These are phyloP conservation scores for Dactylellina drechsleri DNA, from an alignment of 2,329 filamentous ascomycete species.

Conservation along the genomic window DNA sequence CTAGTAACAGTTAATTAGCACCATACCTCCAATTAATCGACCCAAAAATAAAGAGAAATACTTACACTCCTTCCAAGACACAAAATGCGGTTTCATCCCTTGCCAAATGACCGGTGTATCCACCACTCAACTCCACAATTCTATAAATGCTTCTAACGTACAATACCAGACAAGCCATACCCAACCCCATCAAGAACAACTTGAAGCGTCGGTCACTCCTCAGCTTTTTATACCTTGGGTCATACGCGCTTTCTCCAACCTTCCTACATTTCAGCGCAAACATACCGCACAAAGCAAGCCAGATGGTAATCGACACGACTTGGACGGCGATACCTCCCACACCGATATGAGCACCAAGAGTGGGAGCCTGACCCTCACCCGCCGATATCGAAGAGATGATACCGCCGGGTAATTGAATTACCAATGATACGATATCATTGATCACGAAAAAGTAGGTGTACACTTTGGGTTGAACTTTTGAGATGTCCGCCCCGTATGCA, in stretches of 20 bases:
- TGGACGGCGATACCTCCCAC: constrained; percentile 72
- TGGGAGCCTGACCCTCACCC: constrained; percentile 28
- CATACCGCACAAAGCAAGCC: constrained; percentile 71
- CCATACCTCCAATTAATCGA: background rate
- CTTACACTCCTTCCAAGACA: constrained; percentile 67
- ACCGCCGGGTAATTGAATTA: constrained; percentile 72
- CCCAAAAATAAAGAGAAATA: background rate
- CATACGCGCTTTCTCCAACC: constrained; percentile 21
- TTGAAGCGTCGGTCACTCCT: constrained; percentile 31
- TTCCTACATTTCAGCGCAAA: constrained; percentile 36
- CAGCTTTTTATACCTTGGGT: constrained; percentile 24
- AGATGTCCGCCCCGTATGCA: constrained; percentile 66
- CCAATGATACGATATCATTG: constrained; percentile 71
- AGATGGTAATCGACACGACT: constrained; percentile 69
- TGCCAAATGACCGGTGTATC: constrained; percentile 71
- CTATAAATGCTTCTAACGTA: constrained; percentile 71
- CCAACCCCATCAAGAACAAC: constrained; percentile 67
- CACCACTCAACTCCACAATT: constrained; percentile 72
- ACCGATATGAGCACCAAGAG: constrained; percentile 66
- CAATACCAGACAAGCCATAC: constrained; percentile 70
- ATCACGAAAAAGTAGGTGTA: constrained; percentile 72
- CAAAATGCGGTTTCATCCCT: constrained; percentile 68
- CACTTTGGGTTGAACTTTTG: constrained; percentile 63
- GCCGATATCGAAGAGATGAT: constrained; percentile 65
- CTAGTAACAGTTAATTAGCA: constrained; percentile 38